phyloP scores from a whole-genome alignment of 345 rosid species.

The Luvunga scandens region DNA sequence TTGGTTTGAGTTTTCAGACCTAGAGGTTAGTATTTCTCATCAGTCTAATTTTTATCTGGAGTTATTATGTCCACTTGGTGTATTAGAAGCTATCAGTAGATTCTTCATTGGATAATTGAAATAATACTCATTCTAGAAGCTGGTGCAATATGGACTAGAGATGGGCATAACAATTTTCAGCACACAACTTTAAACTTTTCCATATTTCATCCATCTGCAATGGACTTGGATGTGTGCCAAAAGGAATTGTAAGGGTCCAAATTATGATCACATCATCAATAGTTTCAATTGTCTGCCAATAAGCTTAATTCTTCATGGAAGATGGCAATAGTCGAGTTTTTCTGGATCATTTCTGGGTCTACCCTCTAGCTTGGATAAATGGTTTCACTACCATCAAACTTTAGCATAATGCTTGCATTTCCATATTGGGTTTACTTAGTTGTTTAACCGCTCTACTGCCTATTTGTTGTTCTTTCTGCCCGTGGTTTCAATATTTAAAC shows the following conservation, averaged over 20 bases:
- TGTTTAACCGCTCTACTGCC: not conserved
- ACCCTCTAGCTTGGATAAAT: not conserved
- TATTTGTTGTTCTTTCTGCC: not conserved
- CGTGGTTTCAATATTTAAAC: not conserved
- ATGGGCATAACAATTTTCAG: not conserved
- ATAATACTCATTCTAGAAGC: not conserved
- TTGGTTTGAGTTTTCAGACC: constrained; percentile 93
- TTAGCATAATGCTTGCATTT: not conserved
- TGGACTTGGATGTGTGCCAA: not conserved
- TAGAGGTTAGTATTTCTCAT: constrained; percentile 63
- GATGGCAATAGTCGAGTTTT: not conserved
- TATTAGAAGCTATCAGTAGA: not conserved
- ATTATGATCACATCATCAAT: not conserved
- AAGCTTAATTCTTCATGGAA: not conserved
- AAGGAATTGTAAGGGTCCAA: not conserved
- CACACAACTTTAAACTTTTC: not conserved
- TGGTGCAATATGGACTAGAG: not conserved
- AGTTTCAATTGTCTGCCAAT: not conserved
- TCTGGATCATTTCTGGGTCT: not conserved
- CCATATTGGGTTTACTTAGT: not conserved
- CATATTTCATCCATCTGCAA: too few relatives aligned
- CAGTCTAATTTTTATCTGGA: not conserved
- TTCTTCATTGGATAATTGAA: not conserved
- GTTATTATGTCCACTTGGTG: not conserved
- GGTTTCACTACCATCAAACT: not conserved